A percentile compares a stretch with the other conserved stretches of the same genome.
Conservation (phyloP, 352 stramenopile species). For the Phytopythium helicoides region DNA sequence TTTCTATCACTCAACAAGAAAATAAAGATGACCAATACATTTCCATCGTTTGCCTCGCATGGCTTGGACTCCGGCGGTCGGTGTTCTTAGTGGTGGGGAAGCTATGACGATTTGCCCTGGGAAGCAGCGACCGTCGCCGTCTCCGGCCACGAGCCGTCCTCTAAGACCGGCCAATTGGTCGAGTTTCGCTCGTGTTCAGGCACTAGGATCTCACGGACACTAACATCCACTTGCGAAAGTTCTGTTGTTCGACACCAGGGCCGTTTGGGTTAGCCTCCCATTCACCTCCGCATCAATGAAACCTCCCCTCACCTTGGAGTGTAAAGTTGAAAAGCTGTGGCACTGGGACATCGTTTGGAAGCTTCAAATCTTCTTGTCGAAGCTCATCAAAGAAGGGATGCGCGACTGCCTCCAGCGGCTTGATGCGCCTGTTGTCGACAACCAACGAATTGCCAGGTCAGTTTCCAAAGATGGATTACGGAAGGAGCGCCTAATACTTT, state of each 20-base stretch:
- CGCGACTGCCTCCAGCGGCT: slow-evolving; percentile 82
- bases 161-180: slow-evolving; percentile 73
- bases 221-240: slow-evolving; percentile 67
- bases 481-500: slow-evolving; percentile 14
- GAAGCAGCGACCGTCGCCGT: slow-evolving; percentile 16
- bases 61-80: background rate
- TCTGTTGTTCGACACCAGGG: slow-evolving; percentile 32
- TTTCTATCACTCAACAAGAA: slow-evolving; percentile 2
- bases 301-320: slow-evolving; percentile 53
- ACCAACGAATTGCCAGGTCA: too few relatives aligned
- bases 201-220: slow-evolving; percentile 77
- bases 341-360: slow-evolving; percentile 85
- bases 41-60: slow-evolving; percentile 22
- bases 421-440: slow-evolving; percentile 40
- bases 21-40: slow-evolving; percentile 59
- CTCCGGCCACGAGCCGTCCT: slow-evolving; percentile 71
- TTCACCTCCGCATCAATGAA: background rate
- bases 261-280: background rate
- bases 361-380: slow-evolving; percentile 65
- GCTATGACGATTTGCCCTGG: slow-evolving; percentile 21
- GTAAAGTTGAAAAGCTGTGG: slow-evolving; percentile 95
- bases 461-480: too few relatives aligned
- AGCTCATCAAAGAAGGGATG: slow-evolving; percentile 99
- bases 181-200: slow-evolving; percentile 62
- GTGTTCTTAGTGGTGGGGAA: background rate